Conservation (phyloP, 1,139 yeast genomes). For the Nematodospora anomalae region DNA sequence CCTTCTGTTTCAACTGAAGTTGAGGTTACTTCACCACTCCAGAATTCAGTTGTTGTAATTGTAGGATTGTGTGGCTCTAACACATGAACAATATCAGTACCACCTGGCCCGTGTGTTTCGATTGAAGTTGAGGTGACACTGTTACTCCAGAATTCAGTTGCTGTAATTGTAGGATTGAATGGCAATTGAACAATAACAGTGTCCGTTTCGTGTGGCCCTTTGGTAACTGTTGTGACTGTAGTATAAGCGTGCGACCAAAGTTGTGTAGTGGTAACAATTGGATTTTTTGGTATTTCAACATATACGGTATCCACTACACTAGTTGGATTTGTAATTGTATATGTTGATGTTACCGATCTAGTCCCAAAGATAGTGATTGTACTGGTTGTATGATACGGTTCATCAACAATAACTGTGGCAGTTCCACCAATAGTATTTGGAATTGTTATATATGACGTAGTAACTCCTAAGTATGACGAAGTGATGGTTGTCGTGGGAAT, state of each 20-base stretch:
- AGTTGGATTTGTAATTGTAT: conserved; percentile 11
- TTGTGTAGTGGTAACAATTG: conserved; percentile 15
- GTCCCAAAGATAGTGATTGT: conserved; percentile 16
- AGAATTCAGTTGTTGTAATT: conserved; percentile 15
- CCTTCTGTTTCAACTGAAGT: conserved; percentile 13
- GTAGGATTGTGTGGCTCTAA: conserved; percentile 19
- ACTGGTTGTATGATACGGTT: conserved; percentile 16
- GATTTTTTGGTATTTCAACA: conserved; percentile 20
- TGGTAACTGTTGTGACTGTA: conserved; percentile 11
- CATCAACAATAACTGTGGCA: conserved; percentile 20
- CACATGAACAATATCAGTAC: conserved; percentile 19
- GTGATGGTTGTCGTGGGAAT: conserved; percentile 17
- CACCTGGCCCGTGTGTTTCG: too few relatives aligned
- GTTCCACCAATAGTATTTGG: conserved; percentile 16
- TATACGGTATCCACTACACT: conserved; percentile 20
- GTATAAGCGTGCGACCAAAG: conserved; percentile 10
- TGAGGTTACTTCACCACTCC: conserved; percentile 6
- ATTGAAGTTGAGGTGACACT: conserved; percentile 9
- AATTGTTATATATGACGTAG: conserved; percentile 12
- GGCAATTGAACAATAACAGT: conserved; percentile 23
- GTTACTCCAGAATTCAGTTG: conserved; percentile 13
- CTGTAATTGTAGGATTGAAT: conserved; percentile 14
- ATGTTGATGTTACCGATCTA: conserved; percentile 13
- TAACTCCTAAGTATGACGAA: conserved; percentile 10
- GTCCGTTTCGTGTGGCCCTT: conserved; percentile 15